phyloP scores from a whole-genome alignment of 306 rosid species.

The Inga oerstediana region DNA sequence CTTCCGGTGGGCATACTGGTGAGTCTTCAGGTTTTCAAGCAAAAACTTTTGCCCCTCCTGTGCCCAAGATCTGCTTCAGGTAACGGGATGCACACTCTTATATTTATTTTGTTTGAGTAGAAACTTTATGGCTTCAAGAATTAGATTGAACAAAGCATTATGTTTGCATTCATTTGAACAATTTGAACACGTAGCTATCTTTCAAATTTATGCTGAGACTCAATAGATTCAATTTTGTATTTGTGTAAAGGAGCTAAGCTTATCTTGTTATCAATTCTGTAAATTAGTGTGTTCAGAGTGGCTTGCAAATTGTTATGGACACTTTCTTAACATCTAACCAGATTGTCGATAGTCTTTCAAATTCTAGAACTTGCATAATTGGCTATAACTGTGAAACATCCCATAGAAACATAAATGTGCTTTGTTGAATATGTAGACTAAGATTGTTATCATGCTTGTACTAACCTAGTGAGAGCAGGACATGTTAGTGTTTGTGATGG shows the following conservation, averaged over 20 bases:
- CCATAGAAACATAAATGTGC: background rate
- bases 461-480: background rate
- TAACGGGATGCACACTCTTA: constrained; percentile 26
- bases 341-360: background rate
- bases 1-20: constrained; percentile 66
- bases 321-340: constrained; percentile 14
- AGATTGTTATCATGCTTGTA: background rate
- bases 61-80: constrained; percentile 88
- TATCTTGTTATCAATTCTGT: background rate
- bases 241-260: constrained; percentile 7
- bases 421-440: background rate
- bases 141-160: background rate
- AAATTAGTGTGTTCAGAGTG: background rate
- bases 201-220: constrained; percentile 4
- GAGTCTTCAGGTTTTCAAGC: constrained; percentile 70
- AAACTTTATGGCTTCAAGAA: constrained; percentile 14
- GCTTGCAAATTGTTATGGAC: constrained; percentile 14
- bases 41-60: constrained; percentile 65
- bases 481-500: background rate
- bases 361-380: background rate
- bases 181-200: background rate
- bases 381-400: background rate
- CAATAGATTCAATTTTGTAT: constrained; percentile 25
- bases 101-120: background rate
- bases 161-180: background rate